phyloP scores from a whole-genome alignment of 306 rosid species.

The Chamaecrista fasciculata region DNA sequence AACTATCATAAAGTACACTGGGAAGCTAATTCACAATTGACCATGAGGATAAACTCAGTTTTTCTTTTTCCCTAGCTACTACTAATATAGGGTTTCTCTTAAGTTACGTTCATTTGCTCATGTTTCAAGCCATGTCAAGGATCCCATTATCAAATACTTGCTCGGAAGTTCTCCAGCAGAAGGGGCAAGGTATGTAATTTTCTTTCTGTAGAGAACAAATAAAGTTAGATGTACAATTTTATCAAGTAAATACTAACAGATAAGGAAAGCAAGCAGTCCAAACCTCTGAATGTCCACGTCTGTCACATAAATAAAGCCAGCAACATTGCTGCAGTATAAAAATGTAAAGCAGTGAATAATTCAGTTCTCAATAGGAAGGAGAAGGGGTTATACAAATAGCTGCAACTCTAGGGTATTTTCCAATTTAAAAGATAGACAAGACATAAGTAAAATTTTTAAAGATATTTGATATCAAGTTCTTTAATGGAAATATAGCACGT shows the following conservation, averaged over 20 bases:
- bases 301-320: slow-evolving; percentile 81
- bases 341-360: slow-evolving; percentile 12
- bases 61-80: not conserved
- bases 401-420: not conserved
- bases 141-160: slow-evolving; percentile 75
- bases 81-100: not conserved
- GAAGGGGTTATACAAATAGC: not conserved
- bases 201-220: slow-evolving; percentile 63
- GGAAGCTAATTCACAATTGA: not conserved
- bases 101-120: slow-evolving; percentile 29
- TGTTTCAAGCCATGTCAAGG: slow-evolving; percentile 85
- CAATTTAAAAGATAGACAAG: not conserved
- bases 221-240: slow-evolving; percentile 27
- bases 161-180: slow-evolving; percentile 89
- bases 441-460: too few relatives aligned
- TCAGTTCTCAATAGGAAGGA: not conserved
- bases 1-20: too few relatives aligned
- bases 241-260: not conserved
- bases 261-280: slow-evolving; percentile 24
- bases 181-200: slow-evolving; percentile 82
- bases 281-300: slow-evolving; percentile 88
- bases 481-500: too few relatives aligned
- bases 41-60: not conserved
- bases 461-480: too few relatives aligned
- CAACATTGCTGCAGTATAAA: slow-evolving; percentile 68